Base-by-base conservation (phyloP, 2,329 filamentous ascomycete genomes). In the Arthrobotrys musiformis region DNA sequence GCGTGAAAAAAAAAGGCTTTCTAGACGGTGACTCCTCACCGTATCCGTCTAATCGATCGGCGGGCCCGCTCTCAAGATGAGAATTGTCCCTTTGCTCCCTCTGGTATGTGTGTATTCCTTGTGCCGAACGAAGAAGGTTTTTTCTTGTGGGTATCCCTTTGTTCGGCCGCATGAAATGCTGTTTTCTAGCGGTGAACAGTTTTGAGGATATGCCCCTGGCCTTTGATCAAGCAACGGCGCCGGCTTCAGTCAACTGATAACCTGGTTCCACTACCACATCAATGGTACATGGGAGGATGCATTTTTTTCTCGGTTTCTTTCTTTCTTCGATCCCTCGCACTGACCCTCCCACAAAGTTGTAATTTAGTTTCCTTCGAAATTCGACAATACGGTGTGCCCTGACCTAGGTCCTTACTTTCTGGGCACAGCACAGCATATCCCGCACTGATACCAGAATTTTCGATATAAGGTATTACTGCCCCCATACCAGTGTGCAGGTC, bases 11-110 rank as follows among this genome's bases (percentile, higher is more conserved):
- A 58, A 24, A 40, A 19, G 54, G 15, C 33, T 33, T 26, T 28
- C 52, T 24, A 28, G 40, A 46, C 37, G 19, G 13, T 30, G 48
- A 46, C 13, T 30, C 33, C 61, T 61, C 42, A 48, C 56, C 50
- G 63, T 69, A 58, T 70, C 37, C 64, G 58, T 70, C 46, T 76
- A 64, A 76, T 76, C 72, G 72, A 76, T 76, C 72, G 72, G 42
- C 72, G 64, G 24, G 44, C 30, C 24, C 35, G 50, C 30, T 50
- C 50, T 33, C 60, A 30, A 22, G 46, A 58, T 33, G 35, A 42
- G 70, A 76, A 76, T 44, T 62, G 40, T 46, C 64, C 72, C 64
- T 76, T 66, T 46, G 64, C 64, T 70, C 37, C 69, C 60, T 62
- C 56, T 26, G 69, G 69, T 66, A 72, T 60, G 70, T 22, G 28